Conservation (phyloP, 1,284 basidiomycete species). For the Stereum hirsutum region DNA sequence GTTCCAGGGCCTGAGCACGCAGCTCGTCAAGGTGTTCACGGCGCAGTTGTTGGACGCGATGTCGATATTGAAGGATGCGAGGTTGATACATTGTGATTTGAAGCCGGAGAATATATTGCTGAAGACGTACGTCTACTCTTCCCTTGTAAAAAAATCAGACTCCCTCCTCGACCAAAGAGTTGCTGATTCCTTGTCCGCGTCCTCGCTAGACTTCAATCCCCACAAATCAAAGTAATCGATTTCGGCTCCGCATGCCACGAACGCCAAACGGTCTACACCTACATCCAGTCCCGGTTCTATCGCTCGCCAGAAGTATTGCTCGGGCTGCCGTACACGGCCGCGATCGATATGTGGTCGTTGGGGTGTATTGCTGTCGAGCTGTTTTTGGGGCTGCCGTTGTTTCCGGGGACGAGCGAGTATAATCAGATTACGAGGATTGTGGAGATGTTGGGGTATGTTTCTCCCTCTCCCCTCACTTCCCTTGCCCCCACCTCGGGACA, state of each 20-base stretch:
- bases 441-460: slow-evolving; percentile 91
- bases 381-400: slow-evolving; percentile 92
- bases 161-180: not conserved
- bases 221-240: slow-evolving; percentile 98
- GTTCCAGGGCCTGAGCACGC: slow-evolving; percentile 94
- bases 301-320: slow-evolving; percentile 96
- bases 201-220: slow-evolving; percentile 76
- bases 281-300: slow-evolving; percentile 99
- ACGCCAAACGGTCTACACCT: slow-evolving; percentile 97
- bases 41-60: slow-evolving; percentile 91
- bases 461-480: slow-evolving; percentile 1
- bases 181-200: slow-evolving; percentile 8
- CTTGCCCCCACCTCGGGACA: not conserved
- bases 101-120: slow-evolving; percentile 96
- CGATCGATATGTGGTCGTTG: slow-evolving; percentile 95
- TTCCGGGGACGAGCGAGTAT: slow-evolving; percentile 98
- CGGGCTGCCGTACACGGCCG: slow-evolving; percentile 88
- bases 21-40: slow-evolving; percentile 97
- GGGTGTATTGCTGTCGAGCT: slow-evolving; percentile 97
- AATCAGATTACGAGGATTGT: slow-evolving; percentile 96
- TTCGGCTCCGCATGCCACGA: slow-evolving; percentile 99
- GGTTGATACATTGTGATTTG: slow-evolving; percentile 95
- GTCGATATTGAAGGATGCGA: slow-evolving; percentile 88
- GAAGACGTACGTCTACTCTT: slow-evolving; percentile 66
- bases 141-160: slow-evolving; percentile 5